phyloP scores from a whole-genome alignment of 2,329 filamentous ascomycete genomes.

The Arthrobotrys conoides region DNA sequence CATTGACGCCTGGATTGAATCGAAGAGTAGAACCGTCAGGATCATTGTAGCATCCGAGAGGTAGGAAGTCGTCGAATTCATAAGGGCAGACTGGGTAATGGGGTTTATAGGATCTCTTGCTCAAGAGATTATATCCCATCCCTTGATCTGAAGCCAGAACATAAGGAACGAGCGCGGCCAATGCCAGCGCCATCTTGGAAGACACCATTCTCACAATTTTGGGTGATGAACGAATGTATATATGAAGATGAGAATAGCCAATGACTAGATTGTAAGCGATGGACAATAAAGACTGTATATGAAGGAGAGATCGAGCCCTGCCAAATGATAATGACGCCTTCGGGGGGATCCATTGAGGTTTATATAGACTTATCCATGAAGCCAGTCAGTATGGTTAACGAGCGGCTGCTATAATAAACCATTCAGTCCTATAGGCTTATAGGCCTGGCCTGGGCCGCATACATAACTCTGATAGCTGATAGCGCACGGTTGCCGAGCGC shows the following conservation, averaged over 20 bases:
- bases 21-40: conserved; percentile 43
- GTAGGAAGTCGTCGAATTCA: conserved; percentile 21
- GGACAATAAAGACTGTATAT: conserved; percentile 39
- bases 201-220: conserved; percentile 39
- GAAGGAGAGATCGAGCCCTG: conserved; percentile 44
- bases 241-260: conserved; percentile 11
- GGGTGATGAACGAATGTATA: conserved; percentile 29
- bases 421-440: conserved; percentile 23
- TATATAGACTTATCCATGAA: conserved; percentile 53
- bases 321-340: conserved; percentile 24
- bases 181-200: conserved; percentile 36
- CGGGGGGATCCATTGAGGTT: conserved; percentile 36
- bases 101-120: conserved; percentile 52
- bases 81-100: conserved; percentile 56
- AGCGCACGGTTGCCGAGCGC: conserved; percentile 44
- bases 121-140: conserved; percentile 9
- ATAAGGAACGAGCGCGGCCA: conserved; percentile 43
- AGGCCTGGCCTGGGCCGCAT: conserved; percentile 42
- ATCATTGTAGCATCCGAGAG: conserved; percentile 46
- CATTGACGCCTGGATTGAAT: conserved; percentile 51
- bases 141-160: conserved; percentile 38
- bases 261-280: conserved; percentile 25
- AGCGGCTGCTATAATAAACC: conserved; percentile 1
- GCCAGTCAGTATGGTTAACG: background rate
- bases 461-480: conserved; percentile 11